Evolutionary conservation across 768 basidiomycete genomes (phyloP).

Genomic region (Suillus discolor): DNA sequence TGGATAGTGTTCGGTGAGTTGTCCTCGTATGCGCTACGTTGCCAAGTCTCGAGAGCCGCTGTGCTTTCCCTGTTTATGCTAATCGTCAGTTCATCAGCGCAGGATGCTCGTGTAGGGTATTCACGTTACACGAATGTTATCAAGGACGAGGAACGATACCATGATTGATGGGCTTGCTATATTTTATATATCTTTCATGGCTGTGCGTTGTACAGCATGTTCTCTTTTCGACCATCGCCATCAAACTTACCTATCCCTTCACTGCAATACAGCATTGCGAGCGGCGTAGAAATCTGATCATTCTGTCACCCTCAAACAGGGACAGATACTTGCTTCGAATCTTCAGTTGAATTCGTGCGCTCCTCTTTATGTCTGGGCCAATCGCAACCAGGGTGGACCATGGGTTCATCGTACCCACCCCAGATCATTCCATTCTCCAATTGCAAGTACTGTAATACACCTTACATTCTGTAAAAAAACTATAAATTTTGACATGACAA

Average conservation of each 20-base stretch:
- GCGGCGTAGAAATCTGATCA: background rate
- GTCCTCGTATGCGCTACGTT: no score
- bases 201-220: background rate
- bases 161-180: no score
- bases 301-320: background rate
- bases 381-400: no score
- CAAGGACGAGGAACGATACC: no score
- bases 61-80: no score
- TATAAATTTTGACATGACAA: slow-evolving; percentile 7
- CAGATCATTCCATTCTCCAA: background rate
- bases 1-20: no score
- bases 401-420: background rate
- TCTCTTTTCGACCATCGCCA: background rate
- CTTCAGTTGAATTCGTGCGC: slow-evolving; percentile 26
- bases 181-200: background rate
- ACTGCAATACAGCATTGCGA: background rate
- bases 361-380: no score
- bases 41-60: no score
- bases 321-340: background rate
- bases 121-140: no score
- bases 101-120: no score
- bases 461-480: background rate
- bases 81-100: no score
- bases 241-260: background rate
- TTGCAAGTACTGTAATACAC: background rate